Percentiles rank a stretch among this genome's conserved stretches.
phyloP scores from a whole-genome alignment of 208 protist species.

The Sergeia podlipaevii region DNA sequence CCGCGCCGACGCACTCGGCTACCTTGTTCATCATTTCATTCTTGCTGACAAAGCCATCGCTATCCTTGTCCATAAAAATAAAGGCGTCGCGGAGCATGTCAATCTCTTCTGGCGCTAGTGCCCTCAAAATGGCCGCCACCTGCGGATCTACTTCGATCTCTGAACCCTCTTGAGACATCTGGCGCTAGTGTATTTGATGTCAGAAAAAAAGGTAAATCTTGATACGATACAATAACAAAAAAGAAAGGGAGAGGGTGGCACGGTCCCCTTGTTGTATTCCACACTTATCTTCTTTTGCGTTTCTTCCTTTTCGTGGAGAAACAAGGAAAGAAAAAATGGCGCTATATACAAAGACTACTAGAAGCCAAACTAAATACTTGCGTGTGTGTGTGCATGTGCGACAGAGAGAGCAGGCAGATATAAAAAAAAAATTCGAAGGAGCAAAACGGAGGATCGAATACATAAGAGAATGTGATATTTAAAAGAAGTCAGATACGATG shows the following conservation, averaged over 20 bases:
- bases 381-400: too few relatives aligned
- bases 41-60: slow-evolving; percentile 63
- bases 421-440: not conserved
- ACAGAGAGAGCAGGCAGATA: too few relatives aligned
- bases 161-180: slow-evolving; percentile 8
- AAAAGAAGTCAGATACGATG: slow-evolving; percentile 5
- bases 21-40: slow-evolving; percentile 58
- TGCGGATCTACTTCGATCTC: slow-evolving; percentile 15
- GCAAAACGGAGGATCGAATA: not conserved
- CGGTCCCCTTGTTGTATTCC: too few relatives aligned
- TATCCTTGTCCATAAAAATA: slow-evolving; percentile 81
- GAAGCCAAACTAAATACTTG: too few relatives aligned
- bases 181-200: slow-evolving; percentile 1
- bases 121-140: slow-evolving; percentile 29
- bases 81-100: slow-evolving; percentile 90
- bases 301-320: too few relatives aligned
- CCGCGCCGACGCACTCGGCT: slow-evolving; percentile 30
- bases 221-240: slow-evolving; percentile 11
- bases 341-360: too few relatives aligned
- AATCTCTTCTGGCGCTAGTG: slow-evolving; percentile 67
- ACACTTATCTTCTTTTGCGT: too few relatives aligned
- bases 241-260: not conserved
- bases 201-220: not conserved
- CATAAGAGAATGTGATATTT: slow-evolving; percentile 6
- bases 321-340: too few relatives aligned